Base-by-base conservation (phyloP, 805 yeast species). In the Candida silvicultrix region DNA sequence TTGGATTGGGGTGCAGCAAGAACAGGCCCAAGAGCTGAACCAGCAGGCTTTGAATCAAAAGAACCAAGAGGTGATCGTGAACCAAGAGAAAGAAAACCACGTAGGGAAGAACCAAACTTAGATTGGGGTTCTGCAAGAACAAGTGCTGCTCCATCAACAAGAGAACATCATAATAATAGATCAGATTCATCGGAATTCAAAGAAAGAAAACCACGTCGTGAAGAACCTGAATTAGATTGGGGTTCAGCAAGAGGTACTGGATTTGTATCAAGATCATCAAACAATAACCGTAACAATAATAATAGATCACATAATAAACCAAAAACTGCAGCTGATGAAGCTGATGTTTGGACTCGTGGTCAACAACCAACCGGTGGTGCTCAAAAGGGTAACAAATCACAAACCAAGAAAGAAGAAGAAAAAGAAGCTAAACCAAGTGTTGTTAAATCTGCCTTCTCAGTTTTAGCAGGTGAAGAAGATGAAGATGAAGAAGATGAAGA, bases 381-480 rank as follows among this genome's bases (percentile, higher is more conserved):
- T 19, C 16, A 49, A 12, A 47, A 45, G 42, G 29, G 50, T 41
- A 39, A 49, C 15, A 36, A 45, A 38, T 39, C 49, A 38, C 4
- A 31, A 19, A 9, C 31, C 6, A 4, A 31, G 2, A 47, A 44
- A 47, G 50, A 51, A 40, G 43, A 45, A 38, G 23, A 46, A 31
- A 28, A 38, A 39, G 40, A 43, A 19, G 21, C 49, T 35, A 59
- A 60, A 50, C 62, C 66, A 46, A 63, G 55, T 49, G 58, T 58
- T 44, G 72, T 65, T 60, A 71, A 68, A 55, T 74, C 81, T 34
- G 64, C 74, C 3, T 80, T 70, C 56, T 66, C 73, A 42, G 80
- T 79, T 21, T 65, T 80, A 58, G 68, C 75, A 43, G 61, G 59
- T 45, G 81, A 78, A 29, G 81, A 71, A 44, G 82, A 78, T 4